Conservation (phyloP, 306 rosid species). For the Rosa lucieae region DNA sequence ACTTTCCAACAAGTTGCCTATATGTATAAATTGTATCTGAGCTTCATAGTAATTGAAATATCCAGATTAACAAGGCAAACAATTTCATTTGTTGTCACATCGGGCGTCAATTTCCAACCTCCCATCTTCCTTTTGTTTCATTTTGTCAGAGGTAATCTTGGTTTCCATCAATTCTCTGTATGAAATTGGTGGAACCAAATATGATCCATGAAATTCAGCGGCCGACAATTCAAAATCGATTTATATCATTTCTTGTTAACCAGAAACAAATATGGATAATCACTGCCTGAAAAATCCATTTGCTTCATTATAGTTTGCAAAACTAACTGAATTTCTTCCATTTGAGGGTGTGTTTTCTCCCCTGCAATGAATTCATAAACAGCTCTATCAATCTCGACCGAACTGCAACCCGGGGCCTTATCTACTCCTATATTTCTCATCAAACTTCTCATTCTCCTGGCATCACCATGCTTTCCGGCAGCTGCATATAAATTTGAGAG, state of each 20-base stretch:
- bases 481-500: slow-evolving; percentile 62
- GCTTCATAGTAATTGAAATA: not conserved
- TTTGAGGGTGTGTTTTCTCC: slow-evolving; percentile 47
- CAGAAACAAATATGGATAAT: not conserved
- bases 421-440: slow-evolving; percentile 58
- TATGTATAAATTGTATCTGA: not conserved
- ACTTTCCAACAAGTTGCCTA: not conserved
- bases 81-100: not conserved
- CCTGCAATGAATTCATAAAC: slow-evolving; percentile 67
- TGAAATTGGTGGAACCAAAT: not conserved
- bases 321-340: slow-evolving; percentile 51
- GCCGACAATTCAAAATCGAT: not conserved
- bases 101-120: not conserved
- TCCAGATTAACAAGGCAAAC: not conserved
- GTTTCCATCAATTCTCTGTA: not conserved
- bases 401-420: slow-evolving; percentile 78
- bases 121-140: not conserved
- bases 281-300: slow-evolving; percentile 16
- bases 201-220: not conserved
- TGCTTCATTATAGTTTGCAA: slow-evolving; percentile 49
- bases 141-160: not conserved
- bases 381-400: slow-evolving; percentile 53
- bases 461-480: slow-evolving; percentile 48
- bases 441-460: slow-evolving; percentile 55
- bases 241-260: not conserved